These are phyloP conservation scores for Penicillium cinerascens DNA, from an alignment of 495 filamentous ascomycete genomes.

Conservation along the genomic window DNA sequence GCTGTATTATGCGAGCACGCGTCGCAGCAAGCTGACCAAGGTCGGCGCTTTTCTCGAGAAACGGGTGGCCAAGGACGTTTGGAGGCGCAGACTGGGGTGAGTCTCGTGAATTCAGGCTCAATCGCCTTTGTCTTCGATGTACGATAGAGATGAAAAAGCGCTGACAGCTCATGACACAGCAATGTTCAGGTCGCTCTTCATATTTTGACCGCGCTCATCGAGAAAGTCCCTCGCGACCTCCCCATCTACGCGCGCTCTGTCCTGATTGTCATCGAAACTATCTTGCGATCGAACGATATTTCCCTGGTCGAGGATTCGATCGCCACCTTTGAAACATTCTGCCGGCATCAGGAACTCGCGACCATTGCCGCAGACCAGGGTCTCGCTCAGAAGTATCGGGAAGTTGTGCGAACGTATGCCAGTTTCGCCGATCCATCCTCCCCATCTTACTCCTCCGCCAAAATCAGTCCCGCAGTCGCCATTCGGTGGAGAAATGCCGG, in stretches of 20 bases:
- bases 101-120: conserved; percentile 23
- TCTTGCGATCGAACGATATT: conserved; percentile 77
- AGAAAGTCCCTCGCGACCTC: conserved; percentile 85
- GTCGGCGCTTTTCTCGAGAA: conserved; percentile 88
- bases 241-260: conserved; percentile 80
- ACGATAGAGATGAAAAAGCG: background rate
- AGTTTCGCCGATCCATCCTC: conserved; percentile 56
- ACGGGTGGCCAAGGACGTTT: conserved; percentile 83
- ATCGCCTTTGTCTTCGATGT: background rate
- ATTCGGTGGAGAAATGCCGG: conserved; percentile 81
- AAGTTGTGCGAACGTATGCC: conserved; percentile 73
- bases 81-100: conserved; percentile 74
- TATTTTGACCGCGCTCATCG: conserved; percentile 82
- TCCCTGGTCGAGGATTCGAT: conserved; percentile 86
- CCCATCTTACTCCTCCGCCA: conserved; percentile 41
- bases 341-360: conserved; percentile 72
- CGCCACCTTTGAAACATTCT: conserved; percentile 78
- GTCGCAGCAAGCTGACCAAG: conserved; percentile 89
- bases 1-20: conserved; percentile 90
- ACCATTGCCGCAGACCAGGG: conserved; percentile 76
- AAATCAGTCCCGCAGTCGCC: conserved; percentile 61
- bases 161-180: conserved; percentile 38
- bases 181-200: conserved; percentile 92
- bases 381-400: conserved; percentile 75
- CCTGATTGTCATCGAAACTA: conserved; percentile 70